Evolutionary conservation across 164 flowering plant genomes (phyloP).

Genomic region (Kalanchoe fedtschenkoi): DNA sequence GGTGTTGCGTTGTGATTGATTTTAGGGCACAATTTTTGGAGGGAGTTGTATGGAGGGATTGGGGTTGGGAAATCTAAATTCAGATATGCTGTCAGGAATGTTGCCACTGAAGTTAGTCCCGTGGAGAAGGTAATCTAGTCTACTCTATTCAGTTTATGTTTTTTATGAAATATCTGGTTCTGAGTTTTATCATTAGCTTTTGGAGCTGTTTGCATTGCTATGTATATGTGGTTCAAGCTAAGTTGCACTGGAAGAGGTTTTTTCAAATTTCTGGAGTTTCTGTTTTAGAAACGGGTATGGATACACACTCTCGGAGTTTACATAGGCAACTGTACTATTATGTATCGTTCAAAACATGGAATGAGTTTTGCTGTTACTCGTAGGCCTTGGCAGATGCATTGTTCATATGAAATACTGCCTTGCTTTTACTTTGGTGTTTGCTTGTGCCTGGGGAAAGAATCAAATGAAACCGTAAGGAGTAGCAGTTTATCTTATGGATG

Average conservation of each 20-base stretch:
- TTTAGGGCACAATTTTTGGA: constrained; percentile 33
- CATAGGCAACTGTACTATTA: no score
- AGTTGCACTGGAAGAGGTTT: neutral
- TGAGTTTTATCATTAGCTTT: neutral
- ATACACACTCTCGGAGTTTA: no score
- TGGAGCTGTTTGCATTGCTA: neutral
- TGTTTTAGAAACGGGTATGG: neutral
- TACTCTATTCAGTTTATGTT: neutral
- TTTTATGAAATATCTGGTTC: neutral
- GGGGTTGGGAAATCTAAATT: constrained; percentile 34
- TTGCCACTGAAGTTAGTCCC: constrained; percentile 65
- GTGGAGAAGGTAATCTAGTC: constrained; percentile 39
- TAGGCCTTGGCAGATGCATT: no score
- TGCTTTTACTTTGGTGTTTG: neutral
- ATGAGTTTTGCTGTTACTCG: no score
- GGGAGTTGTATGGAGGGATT: constrained; percentile 41
- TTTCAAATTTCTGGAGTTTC: neutral
- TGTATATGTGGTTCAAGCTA: neutral
- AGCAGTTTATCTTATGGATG: neutral
- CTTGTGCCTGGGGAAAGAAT: constrained; percentile 7
- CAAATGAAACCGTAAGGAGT: neutral
- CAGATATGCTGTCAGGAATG: constrained; percentile 41
- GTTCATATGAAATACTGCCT: no score
- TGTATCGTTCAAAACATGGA: no score
- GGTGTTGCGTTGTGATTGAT: neutral